Evolutionary conservation across 495 filamentous ascomycete genomes (phyloP), one percentile per base, ranked within the genome.

Genomic region (Aspergillus asperescens): DNA sequence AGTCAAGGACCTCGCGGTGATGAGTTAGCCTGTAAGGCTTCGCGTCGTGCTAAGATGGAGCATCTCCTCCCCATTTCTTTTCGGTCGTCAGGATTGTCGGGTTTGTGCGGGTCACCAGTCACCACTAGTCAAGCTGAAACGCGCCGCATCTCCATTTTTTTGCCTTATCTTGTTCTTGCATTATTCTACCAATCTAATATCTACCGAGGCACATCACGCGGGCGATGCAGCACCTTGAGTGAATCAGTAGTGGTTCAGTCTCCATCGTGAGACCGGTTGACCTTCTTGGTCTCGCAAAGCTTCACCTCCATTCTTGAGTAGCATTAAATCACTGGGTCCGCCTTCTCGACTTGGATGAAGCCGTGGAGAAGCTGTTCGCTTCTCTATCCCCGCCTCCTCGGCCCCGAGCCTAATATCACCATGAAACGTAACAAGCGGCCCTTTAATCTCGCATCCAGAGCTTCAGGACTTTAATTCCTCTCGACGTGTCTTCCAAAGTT

Each of bases 391-490:
- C n/a, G n/a, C n/a, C n/a, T n/a, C n/a, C n/a, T n/a, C n/a, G n/a
- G n/a, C n/a, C n/a, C n/a, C n/a, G n/a, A n/a, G 15, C 25, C 42
- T 20, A 19, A 28, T 10, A 20, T 31, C 50, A 32, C 41, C 31
- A 40, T 61, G 58, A 61, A 56, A 58, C 52, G 54, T 62, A 52
- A 52, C 50, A 46, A 27, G 27, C 42, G 16, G n/a, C 42, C 50
- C 32, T 52, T 52, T 52, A 52, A 52, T 52, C 41, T 52, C 50
- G 29, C 50, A 25, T 46, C 42, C 42, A 52, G 22, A 29, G 13
- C 6, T 10, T 20, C n/a, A 27, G 25, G 2, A 18, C 32, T 41
- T 7, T 5, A 29, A 5, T 29, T 28, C 24, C 41, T 44, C 13
- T n/a, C n/a, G n/a, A n/a, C n/a, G n/a, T 10, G 27, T 20, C 10